A percentile compares a stretch with the other conserved stretches of the same genome.
Conservation (phyloP, 768 basidiomycete genomes). For the Suillus subaureus region DNA sequence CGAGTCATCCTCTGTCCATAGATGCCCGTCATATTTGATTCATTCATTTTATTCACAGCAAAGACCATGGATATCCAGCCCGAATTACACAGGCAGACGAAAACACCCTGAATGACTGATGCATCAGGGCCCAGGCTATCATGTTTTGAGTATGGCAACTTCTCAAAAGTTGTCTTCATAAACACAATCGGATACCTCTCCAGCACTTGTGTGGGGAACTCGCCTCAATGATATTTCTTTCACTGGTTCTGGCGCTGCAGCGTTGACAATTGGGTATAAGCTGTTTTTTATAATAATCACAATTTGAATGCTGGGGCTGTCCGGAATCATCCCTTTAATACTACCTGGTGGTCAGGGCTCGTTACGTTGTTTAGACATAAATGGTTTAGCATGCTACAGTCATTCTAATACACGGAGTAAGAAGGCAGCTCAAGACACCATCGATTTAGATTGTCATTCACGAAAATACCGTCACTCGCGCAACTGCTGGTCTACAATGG, state of each 20-base stretch:
- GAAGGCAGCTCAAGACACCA: conserved; percentile 4
- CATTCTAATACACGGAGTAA: neutral
- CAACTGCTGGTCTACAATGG: neutral
- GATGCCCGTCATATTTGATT: no score
- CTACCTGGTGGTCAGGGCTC: conserved; percentile 54
- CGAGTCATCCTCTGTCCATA: no score
- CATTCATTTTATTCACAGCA: no score
- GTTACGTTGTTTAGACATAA: neutral
- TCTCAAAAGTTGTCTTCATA: conserved; percentile 26
- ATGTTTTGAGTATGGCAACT: no score
- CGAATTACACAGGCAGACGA: no score
- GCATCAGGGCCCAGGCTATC: no score
- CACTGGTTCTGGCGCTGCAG: conserved; percentile 25
- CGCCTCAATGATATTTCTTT: conserved; percentile 48
- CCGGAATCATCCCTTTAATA: no score
- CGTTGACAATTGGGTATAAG: conserved; percentile 46
- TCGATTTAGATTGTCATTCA: conserved; percentile 44
- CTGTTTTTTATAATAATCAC: conserved; percentile 24
- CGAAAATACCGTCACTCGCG: conserved; percentile 25
- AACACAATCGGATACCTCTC: conserved; percentile 56
- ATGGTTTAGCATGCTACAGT: neutral
- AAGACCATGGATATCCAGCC: no score
- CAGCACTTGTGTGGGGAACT: conserved; percentile 38
- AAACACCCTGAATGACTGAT: no score
- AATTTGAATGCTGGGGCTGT: no score